These are phyloP conservation scores for Dactylonectria estremocensis DNA, from an alignment of 2,329 filamentous ascomycete genomes.

Conservation along the genomic window DNA sequence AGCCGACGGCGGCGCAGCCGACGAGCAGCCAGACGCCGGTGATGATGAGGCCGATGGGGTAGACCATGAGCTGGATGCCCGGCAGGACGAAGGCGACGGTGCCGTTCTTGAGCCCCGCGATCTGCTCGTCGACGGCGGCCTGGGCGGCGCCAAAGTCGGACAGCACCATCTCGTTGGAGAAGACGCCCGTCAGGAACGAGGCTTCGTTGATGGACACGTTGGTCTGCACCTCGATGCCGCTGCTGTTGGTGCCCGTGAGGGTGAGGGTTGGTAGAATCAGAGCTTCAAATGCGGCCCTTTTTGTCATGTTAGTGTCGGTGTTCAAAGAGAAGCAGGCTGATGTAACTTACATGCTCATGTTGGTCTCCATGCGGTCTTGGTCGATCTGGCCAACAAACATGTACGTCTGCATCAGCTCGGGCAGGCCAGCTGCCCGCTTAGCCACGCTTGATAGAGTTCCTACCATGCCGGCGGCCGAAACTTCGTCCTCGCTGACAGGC, in stretches of 20 bases:
- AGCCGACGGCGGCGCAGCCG: conserved; percentile 70
- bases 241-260: conserved; percentile 70
- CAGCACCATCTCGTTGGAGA: conserved; percentile 70
- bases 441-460: conserved; percentile 36
- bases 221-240: conserved; percentile 69
- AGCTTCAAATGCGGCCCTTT: conserved; percentile 71
- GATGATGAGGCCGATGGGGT: conserved; percentile 79
- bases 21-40: conserved; percentile 74
- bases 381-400: conserved; percentile 80
- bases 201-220: conserved; percentile 80
- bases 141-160: conserved; percentile 66
- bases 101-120: conserved; percentile 63
- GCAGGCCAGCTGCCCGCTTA: conserved; percentile 45
- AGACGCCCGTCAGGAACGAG: conserved; percentile 79
- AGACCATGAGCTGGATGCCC: conserved; percentile 77
- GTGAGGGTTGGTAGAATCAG: conserved; percentile 79
- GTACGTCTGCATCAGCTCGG: conserved; percentile 72
- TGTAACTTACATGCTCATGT: conserved; percentile 74
- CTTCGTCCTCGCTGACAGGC: conserved; percentile 44
- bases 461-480: conserved; percentile 46
- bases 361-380: conserved; percentile 64
- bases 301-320: neutral
- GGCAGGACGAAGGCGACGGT: conserved; percentile 78
- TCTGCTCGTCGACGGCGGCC: conserved; percentile 64
- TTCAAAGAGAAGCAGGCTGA: conserved; percentile 29